Conservation (phyloP, 768 basidiomycete species). For the Suillus subalutaceus region DNA sequence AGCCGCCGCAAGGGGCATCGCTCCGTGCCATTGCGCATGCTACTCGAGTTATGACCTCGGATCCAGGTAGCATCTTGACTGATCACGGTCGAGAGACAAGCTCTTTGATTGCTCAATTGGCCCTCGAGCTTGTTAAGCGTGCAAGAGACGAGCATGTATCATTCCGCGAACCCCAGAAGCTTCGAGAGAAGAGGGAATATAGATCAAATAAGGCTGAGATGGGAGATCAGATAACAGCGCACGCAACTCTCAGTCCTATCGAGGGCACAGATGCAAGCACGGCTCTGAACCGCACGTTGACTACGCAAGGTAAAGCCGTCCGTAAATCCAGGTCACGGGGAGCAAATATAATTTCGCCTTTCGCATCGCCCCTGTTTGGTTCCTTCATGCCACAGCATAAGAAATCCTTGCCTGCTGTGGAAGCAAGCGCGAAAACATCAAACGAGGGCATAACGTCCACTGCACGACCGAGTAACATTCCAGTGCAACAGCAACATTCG, state of each 20-base stretch:
- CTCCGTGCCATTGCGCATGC: conserved; percentile 80
- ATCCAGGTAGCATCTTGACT: conserved; percentile 71
- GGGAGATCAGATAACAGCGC: conserved; percentile 35
- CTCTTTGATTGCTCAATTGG: conserved; percentile 61
- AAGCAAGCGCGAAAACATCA: conserved; percentile 21
- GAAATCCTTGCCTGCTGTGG: conserved; percentile 36
- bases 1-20: conserved; percentile 59
- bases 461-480: conserved; percentile 9
- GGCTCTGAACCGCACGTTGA: conserved; percentile 50
- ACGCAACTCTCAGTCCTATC: conserved; percentile 46
- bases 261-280: conserved; percentile 46
- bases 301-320: conserved; percentile 33
- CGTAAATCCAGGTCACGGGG: conserved; percentile 40
- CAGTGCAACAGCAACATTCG: conserved; percentile 23
- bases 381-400: conserved; percentile 57
- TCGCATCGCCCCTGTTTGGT: conserved; percentile 63
- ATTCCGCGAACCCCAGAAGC: conserved; percentile 40
- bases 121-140: conserved; percentile 66
- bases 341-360: conserved; percentile 40
- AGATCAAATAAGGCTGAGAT: conserved; percentile 31
- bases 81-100: conserved; percentile 70
- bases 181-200: conserved; percentile 49
- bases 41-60: conserved; percentile 85
- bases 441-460: conserved; percentile 17
- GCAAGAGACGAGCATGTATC: conserved; percentile 65